Evolutionary conservation across 2,329 filamentous ascomycete species (phyloP).

Genomic region (Exutisphaerella laricina): DNA sequence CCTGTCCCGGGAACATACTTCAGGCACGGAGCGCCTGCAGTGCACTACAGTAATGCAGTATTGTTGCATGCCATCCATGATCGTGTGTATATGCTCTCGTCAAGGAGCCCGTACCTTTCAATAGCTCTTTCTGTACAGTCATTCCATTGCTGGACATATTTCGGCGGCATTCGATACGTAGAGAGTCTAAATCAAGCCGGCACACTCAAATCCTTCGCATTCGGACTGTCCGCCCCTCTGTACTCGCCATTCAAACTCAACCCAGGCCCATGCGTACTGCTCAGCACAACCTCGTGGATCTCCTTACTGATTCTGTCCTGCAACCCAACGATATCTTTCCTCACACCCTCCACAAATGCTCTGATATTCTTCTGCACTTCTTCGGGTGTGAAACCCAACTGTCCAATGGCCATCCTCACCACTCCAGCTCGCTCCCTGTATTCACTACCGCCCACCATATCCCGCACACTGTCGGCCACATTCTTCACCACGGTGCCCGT

Average conservation of each 20-base stretch:
- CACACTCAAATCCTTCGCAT: constrained; percentile 34
- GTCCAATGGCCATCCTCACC: constrained; percentile 82
- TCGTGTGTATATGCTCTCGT: too few species aligned
- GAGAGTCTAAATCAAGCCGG: background rate
- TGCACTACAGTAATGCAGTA: too few species aligned
- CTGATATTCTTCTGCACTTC: constrained; percentile 81
- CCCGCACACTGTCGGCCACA: constrained; percentile 66
- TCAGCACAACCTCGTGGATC: constrained; percentile 71
- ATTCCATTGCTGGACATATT: background rate
- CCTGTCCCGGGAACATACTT: too few species aligned
- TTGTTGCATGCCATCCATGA: too few species aligned
- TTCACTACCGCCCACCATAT: constrained; percentile 75
- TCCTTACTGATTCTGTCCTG: constrained; percentile 64
- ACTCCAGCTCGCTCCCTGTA: constrained; percentile 84
- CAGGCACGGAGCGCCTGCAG: too few species aligned
- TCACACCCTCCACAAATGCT: constrained; percentile 67
- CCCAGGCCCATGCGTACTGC: constrained; percentile 79
- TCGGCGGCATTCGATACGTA: background rate
- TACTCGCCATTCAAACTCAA: constrained; percentile 81
- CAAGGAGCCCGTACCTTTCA: too few species aligned
- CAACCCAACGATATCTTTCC: constrained; percentile 65
- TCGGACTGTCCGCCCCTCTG: constrained; percentile 53
- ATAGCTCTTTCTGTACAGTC: background rate
- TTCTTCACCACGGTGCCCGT: constrained; percentile 83
- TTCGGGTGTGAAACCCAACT: constrained; percentile 81